A percentile compares a stretch with the other conserved stretches of the same genome.
These are phyloP conservation scores for Triticum dicoccoides DNA, from an alignment of 176 grass and related monocot genomes.

Conservation along the genomic window DNA sequence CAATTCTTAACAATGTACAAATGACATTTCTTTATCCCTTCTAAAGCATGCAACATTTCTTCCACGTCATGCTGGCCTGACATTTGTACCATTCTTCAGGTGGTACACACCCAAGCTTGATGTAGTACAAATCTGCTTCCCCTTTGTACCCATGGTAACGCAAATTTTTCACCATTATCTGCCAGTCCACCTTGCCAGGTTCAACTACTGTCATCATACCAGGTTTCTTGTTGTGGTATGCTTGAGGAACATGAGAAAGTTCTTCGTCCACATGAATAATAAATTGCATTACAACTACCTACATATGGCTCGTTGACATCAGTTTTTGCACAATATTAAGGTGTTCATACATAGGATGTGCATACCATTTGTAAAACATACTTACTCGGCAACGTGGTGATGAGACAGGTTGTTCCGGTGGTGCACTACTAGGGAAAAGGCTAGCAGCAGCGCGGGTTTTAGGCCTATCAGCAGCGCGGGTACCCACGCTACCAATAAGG, in stretches of 20 bases:
- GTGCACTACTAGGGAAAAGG: no score
- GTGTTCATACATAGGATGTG: no score
- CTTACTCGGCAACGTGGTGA: no score
- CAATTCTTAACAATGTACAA: background rate
- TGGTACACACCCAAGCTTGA: no score
- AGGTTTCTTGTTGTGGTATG: background rate
- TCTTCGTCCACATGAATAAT: background rate
- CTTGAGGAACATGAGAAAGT: background rate
- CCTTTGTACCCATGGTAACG: background rate
- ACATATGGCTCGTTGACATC: background rate
- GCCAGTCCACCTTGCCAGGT: background rate
- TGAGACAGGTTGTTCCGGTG: no score
- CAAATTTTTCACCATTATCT: background rate
- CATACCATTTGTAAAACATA: no score
- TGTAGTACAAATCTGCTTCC: no score
- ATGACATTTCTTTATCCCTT: background rate
- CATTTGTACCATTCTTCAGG: no score
- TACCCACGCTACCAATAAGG: no score
- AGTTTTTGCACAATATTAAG: background rate
- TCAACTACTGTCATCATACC: background rate
- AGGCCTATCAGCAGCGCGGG: no score
- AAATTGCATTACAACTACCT: background rate
- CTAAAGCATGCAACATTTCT: background rate
- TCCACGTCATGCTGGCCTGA: no score
- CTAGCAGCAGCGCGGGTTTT: no score